Conservation (phyloP, 441 rosid species). For the Erodium texanum region DNA sequence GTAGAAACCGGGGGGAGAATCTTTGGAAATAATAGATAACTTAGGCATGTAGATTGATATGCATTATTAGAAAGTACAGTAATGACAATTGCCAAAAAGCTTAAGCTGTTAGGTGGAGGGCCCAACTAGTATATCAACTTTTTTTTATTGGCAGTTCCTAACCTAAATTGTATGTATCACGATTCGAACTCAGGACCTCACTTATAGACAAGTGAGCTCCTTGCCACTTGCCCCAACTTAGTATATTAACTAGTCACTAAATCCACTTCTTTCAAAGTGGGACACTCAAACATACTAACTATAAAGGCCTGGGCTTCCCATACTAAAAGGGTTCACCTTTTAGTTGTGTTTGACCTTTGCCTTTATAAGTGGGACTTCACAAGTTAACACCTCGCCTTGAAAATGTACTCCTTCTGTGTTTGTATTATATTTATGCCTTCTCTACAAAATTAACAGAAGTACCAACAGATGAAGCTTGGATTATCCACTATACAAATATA, state of each 20-base stretch:
- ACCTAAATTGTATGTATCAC: too few relatives aligned
- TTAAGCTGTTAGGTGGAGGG: too few relatives aligned
- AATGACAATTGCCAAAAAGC: not conserved
- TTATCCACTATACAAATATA: not conserved
- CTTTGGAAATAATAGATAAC: not conserved
- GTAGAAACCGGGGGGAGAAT: not conserved
- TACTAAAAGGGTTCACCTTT: not conserved
- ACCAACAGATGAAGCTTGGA: not conserved
- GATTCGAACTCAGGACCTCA: too few relatives aligned
- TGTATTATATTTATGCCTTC: not conserved
- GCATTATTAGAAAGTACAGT: not conserved
- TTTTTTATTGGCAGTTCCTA: too few relatives aligned
- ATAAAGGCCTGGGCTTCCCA: not conserved
- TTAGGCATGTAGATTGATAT: not conserved
- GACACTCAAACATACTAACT: too few relatives aligned
- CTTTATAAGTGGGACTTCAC: not conserved
- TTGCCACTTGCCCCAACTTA: too few relatives aligned
- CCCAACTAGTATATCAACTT: too few relatives aligned
- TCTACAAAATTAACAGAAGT: not conserved
- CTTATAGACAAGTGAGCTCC: too few relatives aligned
- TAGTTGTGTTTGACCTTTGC: not conserved
- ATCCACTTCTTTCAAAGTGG: too few relatives aligned
- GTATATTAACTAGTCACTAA: too few relatives aligned
- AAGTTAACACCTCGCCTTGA: not conserved
- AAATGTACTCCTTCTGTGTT: not conserved